A percentile compares a stretch with the other conserved stretches of the same genome.
Conservation (phyloP, 495 filamentous ascomycete genomes). For the Neurospora terricola region DNA sequence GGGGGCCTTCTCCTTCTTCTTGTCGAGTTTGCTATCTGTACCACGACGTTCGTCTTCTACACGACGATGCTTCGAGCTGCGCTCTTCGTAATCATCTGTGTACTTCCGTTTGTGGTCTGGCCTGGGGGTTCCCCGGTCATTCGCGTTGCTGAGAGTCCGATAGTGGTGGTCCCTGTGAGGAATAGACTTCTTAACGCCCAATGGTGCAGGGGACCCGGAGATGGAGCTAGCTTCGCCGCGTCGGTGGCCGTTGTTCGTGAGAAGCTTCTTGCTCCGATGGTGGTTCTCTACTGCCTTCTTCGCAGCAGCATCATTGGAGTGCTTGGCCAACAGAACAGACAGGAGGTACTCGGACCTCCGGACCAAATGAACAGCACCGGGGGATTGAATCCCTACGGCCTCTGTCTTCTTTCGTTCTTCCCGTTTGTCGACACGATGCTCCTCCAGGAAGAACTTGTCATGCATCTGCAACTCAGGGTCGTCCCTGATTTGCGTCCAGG, state of each 20-base stretch:
- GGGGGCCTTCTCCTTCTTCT: constrained; percentile 22
- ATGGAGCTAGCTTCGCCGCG: constrained; percentile 41
- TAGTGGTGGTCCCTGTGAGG: constrained; percentile 35
- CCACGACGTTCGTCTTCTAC: constrained; percentile 20
- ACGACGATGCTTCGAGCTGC: constrained; percentile 23
- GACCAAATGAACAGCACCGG: constrained; percentile 91
- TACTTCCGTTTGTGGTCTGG: constrained; percentile 39
- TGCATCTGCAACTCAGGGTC: constrained; percentile 76
- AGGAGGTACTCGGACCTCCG: constrained; percentile 90
- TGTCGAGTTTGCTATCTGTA: constrained; percentile 16
- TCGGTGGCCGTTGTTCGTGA: constrained; percentile 38
- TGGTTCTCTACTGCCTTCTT: constrained; percentile 80
- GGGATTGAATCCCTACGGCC: constrained; percentile 73
- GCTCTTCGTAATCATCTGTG: constrained; percentile 25
- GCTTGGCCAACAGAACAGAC: constrained; percentile 72
- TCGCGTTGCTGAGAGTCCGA: constrained; percentile 36
- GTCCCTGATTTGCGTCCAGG: constrained; percentile 87
- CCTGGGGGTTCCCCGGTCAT: constrained; percentile 33
- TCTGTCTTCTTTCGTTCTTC: constrained; percentile 75
- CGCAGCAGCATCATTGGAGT: constrained; percentile 60
- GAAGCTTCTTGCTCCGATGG: constrained; percentile 74
- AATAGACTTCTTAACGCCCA: constrained; percentile 29
- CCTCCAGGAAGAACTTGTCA: constrained; percentile 94
- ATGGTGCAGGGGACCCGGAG: constrained; percentile 50
- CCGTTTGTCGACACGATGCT: constrained; percentile 96